Evolutionary conservation across 1,139 yeast species (phyloP).

Genomic region (Suhomyces guaymorum): DNA sequence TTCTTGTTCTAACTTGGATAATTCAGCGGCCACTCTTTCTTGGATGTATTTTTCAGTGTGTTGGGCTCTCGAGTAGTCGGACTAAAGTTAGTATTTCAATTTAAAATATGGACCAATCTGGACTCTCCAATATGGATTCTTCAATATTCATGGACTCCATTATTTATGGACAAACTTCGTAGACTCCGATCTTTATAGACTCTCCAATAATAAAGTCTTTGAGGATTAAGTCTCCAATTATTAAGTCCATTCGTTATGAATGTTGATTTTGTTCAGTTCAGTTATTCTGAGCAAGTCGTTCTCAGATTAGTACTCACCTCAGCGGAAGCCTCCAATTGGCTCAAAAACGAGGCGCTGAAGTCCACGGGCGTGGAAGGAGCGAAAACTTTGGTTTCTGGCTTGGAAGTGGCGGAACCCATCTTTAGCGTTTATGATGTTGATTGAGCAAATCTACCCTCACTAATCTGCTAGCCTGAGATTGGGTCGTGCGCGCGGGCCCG

Average conservation of each 20-base stretch:
- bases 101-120: no score
- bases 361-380: conserved; percentile 75
- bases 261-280: no score
- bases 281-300: no score
- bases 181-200: no score
- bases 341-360: conserved; percentile 65
- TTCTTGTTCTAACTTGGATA: conserved; percentile 61
- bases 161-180: no score
- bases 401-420: conserved; percentile 61
- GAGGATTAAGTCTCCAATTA: no score
- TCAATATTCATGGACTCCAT: no score
- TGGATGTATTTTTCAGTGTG: conserved; percentile 76
- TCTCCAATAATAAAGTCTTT: no score
- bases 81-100: conserved; percentile 42
- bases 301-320: conserved; percentile 51
- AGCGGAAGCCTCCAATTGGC: conserved; percentile 68
- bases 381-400: conserved; percentile 65
- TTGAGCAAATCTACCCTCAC: conserved; percentile 2
- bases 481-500: conserved; percentile 11
- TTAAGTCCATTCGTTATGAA: no score
- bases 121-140: no score
- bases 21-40: conserved; percentile 68
- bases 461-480: conserved; percentile 5
- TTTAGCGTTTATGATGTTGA: conserved; percentile 4
- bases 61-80: conserved; percentile 81